Percentiles rank a stretch among this genome's conserved stretches.
Conservation (phyloP, 345 rosid species). For the Brassica carinata region DNA sequence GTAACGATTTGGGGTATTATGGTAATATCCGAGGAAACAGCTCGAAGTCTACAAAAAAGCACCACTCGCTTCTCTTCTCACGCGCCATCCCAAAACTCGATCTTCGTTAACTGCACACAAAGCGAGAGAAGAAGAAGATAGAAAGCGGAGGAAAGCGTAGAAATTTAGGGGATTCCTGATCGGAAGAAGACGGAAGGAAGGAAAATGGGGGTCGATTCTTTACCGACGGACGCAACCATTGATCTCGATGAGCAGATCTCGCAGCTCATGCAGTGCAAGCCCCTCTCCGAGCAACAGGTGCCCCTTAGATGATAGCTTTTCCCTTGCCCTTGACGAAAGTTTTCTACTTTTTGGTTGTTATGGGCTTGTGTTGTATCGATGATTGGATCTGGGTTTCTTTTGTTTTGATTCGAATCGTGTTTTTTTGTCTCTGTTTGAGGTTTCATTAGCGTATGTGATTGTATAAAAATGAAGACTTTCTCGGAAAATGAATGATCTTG, state of each 20-base stretch:
- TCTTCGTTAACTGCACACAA: conserved; percentile 28
- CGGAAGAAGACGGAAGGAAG: neutral
- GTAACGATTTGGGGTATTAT: neutral
- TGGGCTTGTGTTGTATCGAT: neutral
- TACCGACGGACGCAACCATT: neutral
- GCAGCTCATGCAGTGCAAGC: neutral
- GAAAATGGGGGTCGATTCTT: neutral
- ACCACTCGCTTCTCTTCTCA: conserved; percentile 40
- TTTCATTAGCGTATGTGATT: neutral
- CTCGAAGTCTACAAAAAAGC: conserved; percentile 28
- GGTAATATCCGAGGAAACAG: neutral
- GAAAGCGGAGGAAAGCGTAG: conserved; percentile 16
- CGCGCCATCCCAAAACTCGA: conserved; percentile 42
- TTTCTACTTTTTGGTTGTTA: neutral
- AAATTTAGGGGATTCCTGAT: conserved; percentile 45
- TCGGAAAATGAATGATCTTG: neutral
- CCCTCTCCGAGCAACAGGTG: neutral
- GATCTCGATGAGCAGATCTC: neutral
- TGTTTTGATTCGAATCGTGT: neutral
- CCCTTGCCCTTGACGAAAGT: neutral
- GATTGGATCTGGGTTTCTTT: neutral
- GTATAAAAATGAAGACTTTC: neutral
- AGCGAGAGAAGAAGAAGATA: conserved; percentile 24
- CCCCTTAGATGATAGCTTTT: neutral
- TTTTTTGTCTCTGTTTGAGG: neutral